Evolutionary conservation across 345 rosid genomes (phyloP).

Genomic region (Rhizophora mangle): DNA sequence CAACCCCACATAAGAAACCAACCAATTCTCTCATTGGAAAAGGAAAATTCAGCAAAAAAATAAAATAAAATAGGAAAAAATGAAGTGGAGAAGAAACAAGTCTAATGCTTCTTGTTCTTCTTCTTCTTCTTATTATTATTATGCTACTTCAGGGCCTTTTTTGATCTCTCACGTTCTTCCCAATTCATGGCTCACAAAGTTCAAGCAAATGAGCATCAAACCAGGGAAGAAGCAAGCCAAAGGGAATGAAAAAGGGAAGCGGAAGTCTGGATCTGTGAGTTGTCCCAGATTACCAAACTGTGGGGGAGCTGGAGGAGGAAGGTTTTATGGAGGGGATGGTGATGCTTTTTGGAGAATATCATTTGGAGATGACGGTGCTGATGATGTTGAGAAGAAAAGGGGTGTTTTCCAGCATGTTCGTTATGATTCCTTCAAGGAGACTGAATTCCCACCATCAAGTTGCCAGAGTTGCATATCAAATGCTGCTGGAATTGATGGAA

Average conservation of each 20-base stretch:
- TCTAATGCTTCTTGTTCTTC: slow-evolving; percentile 25
- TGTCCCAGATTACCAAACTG: slow-evolving; percentile 14
- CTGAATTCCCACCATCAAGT: slow-evolving; percentile 20
- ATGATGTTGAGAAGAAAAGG: slow-evolving; percentile 23
- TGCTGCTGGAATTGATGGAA: slow-evolving; percentile 21
- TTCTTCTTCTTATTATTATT: slow-evolving; percentile 26
- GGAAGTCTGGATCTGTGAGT: slow-evolving; percentile 27
- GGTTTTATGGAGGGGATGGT: slow-evolving; percentile 42
- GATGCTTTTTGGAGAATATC: slow-evolving; percentile 59
- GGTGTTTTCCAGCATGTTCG: slow-evolving; percentile 18
- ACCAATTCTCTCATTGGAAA: not conserved
- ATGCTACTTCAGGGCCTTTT: slow-evolving; percentile 34
- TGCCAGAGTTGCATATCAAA: slow-evolving; percentile 33
- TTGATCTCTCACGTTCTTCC: slow-evolving; percentile 47
- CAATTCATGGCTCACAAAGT: slow-evolving; percentile 59
- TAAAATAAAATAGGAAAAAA: slow-evolving; percentile 1
- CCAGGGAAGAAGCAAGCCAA: slow-evolving; percentile 20
- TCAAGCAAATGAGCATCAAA: slow-evolving; percentile 47
- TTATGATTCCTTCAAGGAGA: slow-evolving; percentile 33
- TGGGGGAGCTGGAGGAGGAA: slow-evolving; percentile 24
- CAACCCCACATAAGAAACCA: slow-evolving; percentile 5
- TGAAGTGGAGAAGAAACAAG: slow-evolving; percentile 71
- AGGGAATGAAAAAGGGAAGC: slow-evolving; percentile 29
- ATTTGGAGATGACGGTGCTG: slow-evolving; percentile 37
- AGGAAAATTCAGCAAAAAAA: not conserved